A percentile compares a stretch with the other conserved stretches of the same genome.
Conservation (phyloP, 2,329 filamentous ascomycete genomes). For the Bipolaris cookei region DNA sequence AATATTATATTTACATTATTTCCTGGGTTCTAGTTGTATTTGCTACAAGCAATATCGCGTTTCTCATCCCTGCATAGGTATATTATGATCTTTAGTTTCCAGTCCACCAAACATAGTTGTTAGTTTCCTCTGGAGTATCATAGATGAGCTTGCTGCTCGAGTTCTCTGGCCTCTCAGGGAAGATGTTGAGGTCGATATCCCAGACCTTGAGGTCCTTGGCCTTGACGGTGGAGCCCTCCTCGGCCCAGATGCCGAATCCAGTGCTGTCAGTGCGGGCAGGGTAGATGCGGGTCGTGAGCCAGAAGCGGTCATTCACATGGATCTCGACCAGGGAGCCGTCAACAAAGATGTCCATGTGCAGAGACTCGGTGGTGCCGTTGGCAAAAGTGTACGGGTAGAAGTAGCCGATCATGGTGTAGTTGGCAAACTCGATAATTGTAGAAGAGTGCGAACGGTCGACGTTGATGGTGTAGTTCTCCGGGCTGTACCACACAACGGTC, state of each 20-base stretch:
- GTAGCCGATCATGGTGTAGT: slow-evolving; percentile 54
- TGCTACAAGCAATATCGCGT: too few relatives aligned
- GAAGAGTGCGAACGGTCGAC: slow-evolving; percentile 55
- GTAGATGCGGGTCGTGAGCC: slow-evolving; percentile 55
- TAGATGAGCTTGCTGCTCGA: slow-evolving; percentile 51
- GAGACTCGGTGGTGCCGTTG: slow-evolving; percentile 46
- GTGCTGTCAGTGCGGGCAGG: slow-evolving; percentile 53
- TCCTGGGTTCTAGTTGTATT: background rate
- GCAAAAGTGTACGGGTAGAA: slow-evolving; percentile 54
- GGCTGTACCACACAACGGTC: slow-evolving; percentile 55
- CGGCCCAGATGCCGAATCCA: slow-evolving; percentile 53
- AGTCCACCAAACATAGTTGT: slow-evolving; percentile 56
- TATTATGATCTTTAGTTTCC: slow-evolving; percentile 41
- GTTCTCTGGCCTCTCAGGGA: slow-evolving; percentile 51
- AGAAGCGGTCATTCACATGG: slow-evolving; percentile 54
- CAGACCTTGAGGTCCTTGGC: slow-evolving; percentile 50
- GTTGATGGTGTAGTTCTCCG: slow-evolving; percentile 55
- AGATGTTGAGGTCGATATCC: slow-evolving; percentile 49
- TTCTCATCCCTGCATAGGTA: background rate
- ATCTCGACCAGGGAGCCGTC: slow-evolving; percentile 57
- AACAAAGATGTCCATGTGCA: slow-evolving; percentile 55
- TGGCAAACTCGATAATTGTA: slow-evolving; percentile 51
- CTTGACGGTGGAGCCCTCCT: slow-evolving; percentile 44
- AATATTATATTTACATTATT: slow-evolving; percentile 1
- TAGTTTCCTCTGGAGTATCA: slow-evolving; percentile 53